Evolutionary conservation across 179 eudicot genomes (phyloP), one percentile per base, ranked within the genome.

Genomic region (Beta lomatogona): DNA sequence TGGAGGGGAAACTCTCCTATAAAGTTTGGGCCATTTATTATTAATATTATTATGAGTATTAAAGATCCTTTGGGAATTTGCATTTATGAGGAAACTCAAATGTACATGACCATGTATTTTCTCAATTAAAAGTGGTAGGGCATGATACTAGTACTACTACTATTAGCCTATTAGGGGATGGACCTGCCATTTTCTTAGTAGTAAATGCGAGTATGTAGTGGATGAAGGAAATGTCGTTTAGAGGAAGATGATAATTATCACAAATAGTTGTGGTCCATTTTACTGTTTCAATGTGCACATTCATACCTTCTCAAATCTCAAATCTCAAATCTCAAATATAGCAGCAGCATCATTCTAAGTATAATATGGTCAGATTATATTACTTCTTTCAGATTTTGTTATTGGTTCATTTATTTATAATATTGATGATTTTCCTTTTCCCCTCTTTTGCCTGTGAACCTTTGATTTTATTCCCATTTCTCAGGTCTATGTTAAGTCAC

Each of bases 241-340:
- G 22, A 48, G 31, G 21, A 50, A 31, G 19, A 59, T n/a, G n/a
- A 57, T 44, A n/a, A 4, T 22, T 68, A 65, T 65, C 75, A 4
- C 12, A 52, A 22, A 6, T 14, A 2, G 57, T 81, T 52, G 83
- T 81, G 84, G 80, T 71, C 84, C 81, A 60, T 66, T 48, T 77
- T 57, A 19, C 80, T 77, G 77, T 82, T 63, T 61, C 5, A 61
- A 77, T 71, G 57, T 82, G 31, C 64, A 77, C 77, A 70, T 77
- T 79, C 11, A 36, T 36, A 36, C 41, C 41, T 36, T 36, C 41
- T n/a, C n/a, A n/a, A n/a, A n/a, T n/a, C n/a, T n/a, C n/a, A n/a
- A n/a, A n/a, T n/a, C n/a, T n/a, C n/a, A n/a, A n/a, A n/a, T n/a
- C n/a, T n/a, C n/a, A n/a, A 78, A 79, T 77, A 70, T 59, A 16